Evolutionary conservation across 495 filamentous ascomycete species (phyloP), one percentile per base, ranked within the genome.

Genomic region (Bacidia rubella): DNA sequence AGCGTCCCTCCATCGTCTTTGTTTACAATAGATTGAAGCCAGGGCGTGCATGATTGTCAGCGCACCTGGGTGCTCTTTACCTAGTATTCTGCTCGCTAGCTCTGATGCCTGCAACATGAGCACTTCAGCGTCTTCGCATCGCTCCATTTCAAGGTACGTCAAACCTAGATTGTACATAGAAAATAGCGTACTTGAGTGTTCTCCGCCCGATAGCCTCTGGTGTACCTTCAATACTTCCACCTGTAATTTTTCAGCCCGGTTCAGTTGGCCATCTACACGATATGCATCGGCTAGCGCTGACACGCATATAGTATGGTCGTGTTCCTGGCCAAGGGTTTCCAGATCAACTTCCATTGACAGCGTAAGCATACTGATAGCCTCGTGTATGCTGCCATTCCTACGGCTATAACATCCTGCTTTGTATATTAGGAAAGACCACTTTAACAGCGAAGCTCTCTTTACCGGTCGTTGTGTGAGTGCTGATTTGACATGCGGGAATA

Each of bases 381-480:
- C 54, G n/a, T 39, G 35, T 1, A 41, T 48, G 49, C 57, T 58
- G 15, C 63, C 62, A 27, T 53, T 58, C 35, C 5, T 24, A 29
- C 2, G 47, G n/a, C 59, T 55, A 49, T 67, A 70, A 56, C 50
- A 63, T 48, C 50, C 63, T 25, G 60, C 63, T 0, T 63, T 61
- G 39, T 61, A 62, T 23, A 68, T 39, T 35, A 68, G 20, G 29
- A 44, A 55, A 51, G 66, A 57, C 62, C 58, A 65, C 22, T 65
- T 51, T 52, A 21, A 51, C 27, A 62, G 4, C 9, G 32, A 27
- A 62, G 51, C 27, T 51, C 57, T 29, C 38, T 41, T 43, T 54
- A 42, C 20, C 55, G 56, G 35, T 29, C 53, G 38, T 48, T 57
- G 45, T 55, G 45, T 23, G 19, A 44, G 26, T 41, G 49, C 7